Percentiles rank a stretch among this genome's conserved stretches.
Conservation (phyloP, 768 basidiomycete species). For the Russula brevipes region DNA sequence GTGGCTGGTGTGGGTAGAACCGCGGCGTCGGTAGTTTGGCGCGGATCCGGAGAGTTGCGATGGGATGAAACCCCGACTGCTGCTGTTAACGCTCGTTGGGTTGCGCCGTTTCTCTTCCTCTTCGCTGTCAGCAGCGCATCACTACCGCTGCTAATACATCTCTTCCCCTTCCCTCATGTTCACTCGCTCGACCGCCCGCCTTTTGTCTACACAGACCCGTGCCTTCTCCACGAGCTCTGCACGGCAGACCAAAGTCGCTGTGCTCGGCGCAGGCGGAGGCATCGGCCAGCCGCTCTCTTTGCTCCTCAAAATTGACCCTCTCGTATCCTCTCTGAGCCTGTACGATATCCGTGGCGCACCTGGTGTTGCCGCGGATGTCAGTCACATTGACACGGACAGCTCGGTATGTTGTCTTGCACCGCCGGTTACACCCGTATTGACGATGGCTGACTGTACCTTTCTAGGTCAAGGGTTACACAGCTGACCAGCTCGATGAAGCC, state of each 20-base stretch:
- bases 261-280: conserved; percentile 97
- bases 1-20: too few relatives aligned
- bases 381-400: conserved; percentile 85
- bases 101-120: too few relatives aligned
- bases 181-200: conserved; percentile 55
- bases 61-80: background rate
- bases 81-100: too few relatives aligned
- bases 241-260: conserved; percentile 82
- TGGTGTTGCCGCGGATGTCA: conserved; percentile 96
- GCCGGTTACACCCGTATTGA: background rate
- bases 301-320: conserved; percentile 87
- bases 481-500: conserved; percentile 84
- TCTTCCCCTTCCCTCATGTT: conserved; percentile 47
- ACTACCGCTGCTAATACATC: background rate
- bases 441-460: background rate
- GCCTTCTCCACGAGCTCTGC: conserved; percentile 71
- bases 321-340: conserved; percentile 78
- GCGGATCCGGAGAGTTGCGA: conserved; percentile 7
- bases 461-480: conserved; percentile 74
- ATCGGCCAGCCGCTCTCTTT: conserved; percentile 97
- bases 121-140: conserved; percentile 5
- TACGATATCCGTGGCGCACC: conserved; percentile 95
- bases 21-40: background rate
- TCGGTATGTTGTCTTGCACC: conserved; percentile 47
- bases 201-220: conserved; percentile 51